phyloP scores from a whole-genome alignment of 192 early-diverging fungal genomes.

The Cetraspora pellucida region DNA sequence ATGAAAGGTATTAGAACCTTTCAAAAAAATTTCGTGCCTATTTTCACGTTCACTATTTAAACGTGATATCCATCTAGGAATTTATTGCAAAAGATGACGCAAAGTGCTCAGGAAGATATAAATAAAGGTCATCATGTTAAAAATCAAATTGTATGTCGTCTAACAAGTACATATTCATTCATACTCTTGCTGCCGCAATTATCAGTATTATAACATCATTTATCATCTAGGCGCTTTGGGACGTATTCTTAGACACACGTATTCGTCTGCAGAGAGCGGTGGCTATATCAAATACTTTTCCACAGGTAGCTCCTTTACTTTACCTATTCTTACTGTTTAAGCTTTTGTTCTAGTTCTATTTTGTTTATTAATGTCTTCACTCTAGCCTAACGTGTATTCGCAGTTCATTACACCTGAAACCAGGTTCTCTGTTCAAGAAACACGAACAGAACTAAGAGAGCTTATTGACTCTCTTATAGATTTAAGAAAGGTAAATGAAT shows the following conservation, averaged over 20 bases:
- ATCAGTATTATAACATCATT: background rate
- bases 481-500: conserved; percentile 31
- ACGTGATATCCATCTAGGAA: conserved; percentile 42
- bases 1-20: conserved; percentile 62
- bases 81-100: conserved; percentile 74
- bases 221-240: conserved; percentile 68
- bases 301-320: conserved; percentile 52
- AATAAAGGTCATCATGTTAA: conserved; percentile 92
- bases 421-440: conserved; percentile 35
- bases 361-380: background rate
- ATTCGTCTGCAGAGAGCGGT: conserved; percentile 85
- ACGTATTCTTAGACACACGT: conserved; percentile 79
- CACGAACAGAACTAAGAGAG: conserved; percentile 38
- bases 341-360: conserved; percentile 44
- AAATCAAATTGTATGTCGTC: conserved; percentile 77
- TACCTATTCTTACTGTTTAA: conserved; percentile 44
- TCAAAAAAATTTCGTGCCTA: background rate
- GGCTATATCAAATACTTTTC: conserved; percentile 77
- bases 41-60: too few relatives aligned
- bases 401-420: conserved; percentile 14
- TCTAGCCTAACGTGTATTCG: conserved; percentile 32
- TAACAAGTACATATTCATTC: background rate
- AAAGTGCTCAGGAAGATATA: conserved; percentile 74
- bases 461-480: conserved; percentile 49
- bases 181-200: background rate